Percentiles rank a stretch among this genome's conserved stretches.
Evolutionary conservation across 768 basidiomycete species (phyloP).

Genomic region (Vararia minispora): DNA sequence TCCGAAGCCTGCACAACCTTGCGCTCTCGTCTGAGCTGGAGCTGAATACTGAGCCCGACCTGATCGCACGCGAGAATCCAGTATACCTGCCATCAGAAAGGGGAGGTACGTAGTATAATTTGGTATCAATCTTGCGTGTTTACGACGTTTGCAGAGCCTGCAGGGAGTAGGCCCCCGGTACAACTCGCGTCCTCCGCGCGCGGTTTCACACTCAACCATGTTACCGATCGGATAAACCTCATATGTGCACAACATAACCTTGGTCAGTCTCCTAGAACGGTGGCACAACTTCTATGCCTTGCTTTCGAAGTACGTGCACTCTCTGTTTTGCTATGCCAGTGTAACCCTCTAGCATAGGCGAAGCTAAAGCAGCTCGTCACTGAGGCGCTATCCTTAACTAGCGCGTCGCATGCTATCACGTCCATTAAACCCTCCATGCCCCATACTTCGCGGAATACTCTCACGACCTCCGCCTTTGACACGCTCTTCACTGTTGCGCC

Average conservation of each 20-base stretch:
- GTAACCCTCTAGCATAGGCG: conserved; percentile 32
- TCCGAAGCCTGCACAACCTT: conserved; percentile 36
- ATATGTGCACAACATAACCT: conserved; percentile 73
- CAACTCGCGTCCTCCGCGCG: conserved; percentile 67
- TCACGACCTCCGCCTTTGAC: conserved; percentile 63
- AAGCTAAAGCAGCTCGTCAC: conserved; percentile 79
- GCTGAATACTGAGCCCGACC: conserved; percentile 44
- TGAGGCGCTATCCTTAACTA: conserved; percentile 66
- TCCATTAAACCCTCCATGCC: conserved; percentile 54
- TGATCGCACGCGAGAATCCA: conserved; percentile 60
- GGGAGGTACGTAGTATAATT: conserved; percentile 35
- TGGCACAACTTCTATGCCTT: conserved; percentile 60
- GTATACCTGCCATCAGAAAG: conserved; percentile 54
- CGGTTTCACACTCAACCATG: conserved; percentile 64
- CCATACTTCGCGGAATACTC: conserved; percentile 28
- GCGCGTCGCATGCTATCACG: conserved; percentile 63
- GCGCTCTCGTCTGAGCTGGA: conserved; percentile 30
- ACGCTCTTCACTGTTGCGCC: conserved; percentile 70
- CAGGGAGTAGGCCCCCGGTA: conserved; percentile 60
- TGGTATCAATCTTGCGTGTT: neutral
- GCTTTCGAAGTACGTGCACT: conserved; percentile 54
- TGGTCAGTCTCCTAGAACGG: conserved; percentile 44
- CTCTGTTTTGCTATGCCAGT: neutral
- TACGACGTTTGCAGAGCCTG: conserved; percentile 34
- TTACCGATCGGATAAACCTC: conserved; percentile 70